Evolutionary conservation across 2,329 filamentous ascomycete genomes (phyloP).

Genomic region (Mariannaea sp.): DNA sequence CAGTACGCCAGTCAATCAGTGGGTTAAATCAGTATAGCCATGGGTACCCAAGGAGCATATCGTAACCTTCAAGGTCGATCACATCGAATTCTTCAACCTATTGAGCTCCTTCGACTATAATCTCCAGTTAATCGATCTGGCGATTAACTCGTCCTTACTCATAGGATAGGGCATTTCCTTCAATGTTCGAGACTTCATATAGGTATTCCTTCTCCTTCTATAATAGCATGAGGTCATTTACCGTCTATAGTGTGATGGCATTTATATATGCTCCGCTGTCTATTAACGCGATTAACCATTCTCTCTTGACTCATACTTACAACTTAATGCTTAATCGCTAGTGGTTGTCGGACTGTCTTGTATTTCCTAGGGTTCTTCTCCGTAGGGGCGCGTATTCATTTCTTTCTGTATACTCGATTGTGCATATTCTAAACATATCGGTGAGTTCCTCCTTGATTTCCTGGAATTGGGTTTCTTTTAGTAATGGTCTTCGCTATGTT

Average conservation of each 20-base stretch:
- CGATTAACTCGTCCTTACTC: not conserved
- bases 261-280: not conserved
- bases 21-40: not conserved
- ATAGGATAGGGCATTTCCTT: not conserved
- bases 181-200: not conserved
- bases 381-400: no score
- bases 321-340: no score
- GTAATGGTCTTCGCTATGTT: no score
- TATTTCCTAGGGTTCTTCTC: not conserved
- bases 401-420: no score
- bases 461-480: no score
- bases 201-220: not conserved
- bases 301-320: not conserved
- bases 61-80: not conserved
- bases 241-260: not conserved
- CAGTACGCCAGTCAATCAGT: not conserved
- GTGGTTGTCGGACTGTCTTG: no score
- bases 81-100: not conserved
- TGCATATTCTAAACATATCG: no score
- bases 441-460: no score
- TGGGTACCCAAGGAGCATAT: not conserved
- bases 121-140: not conserved
- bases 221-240: not conserved
- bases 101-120: not conserved
- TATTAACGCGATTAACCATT: slow-evolving; percentile 1